Base-by-base conservation (phyloP, 2,329 filamentous ascomycete genomes). In the Aspergillus amoenus region DNA sequence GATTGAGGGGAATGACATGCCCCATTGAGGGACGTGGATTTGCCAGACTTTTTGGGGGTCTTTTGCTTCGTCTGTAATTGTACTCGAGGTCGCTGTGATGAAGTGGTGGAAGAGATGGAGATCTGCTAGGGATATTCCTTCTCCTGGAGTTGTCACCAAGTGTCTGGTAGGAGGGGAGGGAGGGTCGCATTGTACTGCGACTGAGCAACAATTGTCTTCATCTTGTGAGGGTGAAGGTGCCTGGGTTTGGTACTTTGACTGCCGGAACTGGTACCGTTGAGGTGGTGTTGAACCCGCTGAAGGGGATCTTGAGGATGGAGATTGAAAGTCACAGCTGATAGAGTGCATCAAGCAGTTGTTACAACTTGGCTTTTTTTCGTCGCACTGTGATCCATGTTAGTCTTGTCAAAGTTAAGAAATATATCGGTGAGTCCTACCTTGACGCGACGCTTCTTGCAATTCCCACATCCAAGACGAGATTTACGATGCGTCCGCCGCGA, bases 371-470 rank as follows among this genome's bases (percentile, higher is more conserved):
- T 63, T 66, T 43, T 64, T 68, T 56, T 74, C 71, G 41, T 73
- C 71, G 50, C 71, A 74, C 71, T 73, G 64, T 48, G n/a, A 13
- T 56, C 34, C 37, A 34, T 6, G 27, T 18, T n/a, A 48, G 22
- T 3, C 22, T 2, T 22, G 18, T 1, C 11, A 9, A 22, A 22
- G 17, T 34, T 24, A 11, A 15, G 18, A 30, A 24, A 3, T 24
- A 15, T 40, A 9, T 11, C 4, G 8, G 3, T 3, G 27, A 30
- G 3, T 30, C 68, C 64, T 46, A 73, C 72, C 61, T 74, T 75
- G 8, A 74, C 65, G 13, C 71, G 69, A 6, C 71, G 60, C 52
- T 59, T 65, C 56, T 74, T 73, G 48, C 72, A 75, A 47, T 68
- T 70, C 11, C 49, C 53, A 55, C 72, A 75, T 4, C 72, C 72